Percentiles rank a stretch among this genome's conserved stretches.
Conservation (phyloP, 73 alveolate genomes). For the Blepharisma stoltei region DNA sequence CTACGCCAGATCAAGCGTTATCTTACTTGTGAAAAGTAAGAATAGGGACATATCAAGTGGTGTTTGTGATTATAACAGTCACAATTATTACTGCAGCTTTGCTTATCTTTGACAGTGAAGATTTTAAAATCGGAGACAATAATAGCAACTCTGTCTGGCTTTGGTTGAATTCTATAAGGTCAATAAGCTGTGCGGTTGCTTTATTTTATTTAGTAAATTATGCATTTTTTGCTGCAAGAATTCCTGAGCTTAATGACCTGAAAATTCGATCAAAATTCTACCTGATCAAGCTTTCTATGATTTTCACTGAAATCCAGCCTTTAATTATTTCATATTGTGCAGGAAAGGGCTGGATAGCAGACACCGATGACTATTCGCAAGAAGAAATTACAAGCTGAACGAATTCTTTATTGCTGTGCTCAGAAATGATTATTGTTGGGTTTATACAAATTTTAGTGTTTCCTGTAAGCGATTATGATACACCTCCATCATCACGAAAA, state of each 20-base stretch:
- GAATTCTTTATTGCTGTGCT: background rate
- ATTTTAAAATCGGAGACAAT: too few relatives aligned
- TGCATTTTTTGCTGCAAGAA: background rate
- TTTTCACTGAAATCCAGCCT: constrained; percentile 10
- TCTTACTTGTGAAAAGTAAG: background rate
- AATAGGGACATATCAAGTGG: background rate
- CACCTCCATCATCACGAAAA: too few relatives aligned
- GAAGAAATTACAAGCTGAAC: background rate
- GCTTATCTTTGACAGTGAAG: too few relatives aligned
- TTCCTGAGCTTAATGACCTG: constrained; percentile 12
- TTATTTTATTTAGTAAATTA: background rate
- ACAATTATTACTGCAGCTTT: too few relatives aligned
- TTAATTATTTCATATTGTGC: too few relatives aligned
- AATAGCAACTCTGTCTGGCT: too few relatives aligned
- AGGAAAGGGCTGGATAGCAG: too few relatives aligned
- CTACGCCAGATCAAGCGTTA: constrained; percentile 1
- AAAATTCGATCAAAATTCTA: background rate
- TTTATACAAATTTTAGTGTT: background rate
- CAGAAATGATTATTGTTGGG: constrained; percentile 26
- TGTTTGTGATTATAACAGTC: background rate
- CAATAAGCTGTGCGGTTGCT: constrained; percentile 5
- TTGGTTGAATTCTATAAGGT: background rate
- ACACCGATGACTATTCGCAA: too few relatives aligned
- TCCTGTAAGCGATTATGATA: constrained; percentile 5
- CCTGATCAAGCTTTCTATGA: background rate